These are phyloP conservation scores for Bruguiera gymnorhiza DNA, from an alignment of 345 rosid genomes.

Conservation along the genomic window DNA sequence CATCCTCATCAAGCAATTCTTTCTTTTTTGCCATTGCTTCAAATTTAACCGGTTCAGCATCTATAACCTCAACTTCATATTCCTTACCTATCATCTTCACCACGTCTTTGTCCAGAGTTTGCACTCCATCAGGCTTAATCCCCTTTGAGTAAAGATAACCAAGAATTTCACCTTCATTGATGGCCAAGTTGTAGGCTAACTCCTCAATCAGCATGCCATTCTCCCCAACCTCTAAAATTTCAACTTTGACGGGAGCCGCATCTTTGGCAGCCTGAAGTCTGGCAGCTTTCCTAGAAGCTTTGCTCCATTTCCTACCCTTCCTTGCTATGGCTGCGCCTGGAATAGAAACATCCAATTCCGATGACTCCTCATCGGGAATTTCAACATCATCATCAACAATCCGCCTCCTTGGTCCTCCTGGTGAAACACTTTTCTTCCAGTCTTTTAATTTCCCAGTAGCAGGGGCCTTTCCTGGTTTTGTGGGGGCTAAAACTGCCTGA, in stretches of 20 bases:
- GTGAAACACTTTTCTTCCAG: conserved; percentile 56
- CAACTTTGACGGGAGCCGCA: conserved; percentile 94
- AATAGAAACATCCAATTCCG: conserved; percentile 53
- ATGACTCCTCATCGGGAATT: conserved; percentile 72
- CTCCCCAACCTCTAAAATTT: conserved; percentile 87
- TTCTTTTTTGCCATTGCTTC: conserved; percentile 91
- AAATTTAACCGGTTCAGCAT: conserved; percentile 65
- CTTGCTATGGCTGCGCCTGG: conserved; percentile 59
- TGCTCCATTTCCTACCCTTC: conserved; percentile 98
- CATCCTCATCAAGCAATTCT: conserved; percentile 80
- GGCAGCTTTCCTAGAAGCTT: conserved; percentile 94
- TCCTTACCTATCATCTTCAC: conserved; percentile 93
- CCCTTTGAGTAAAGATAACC: conserved; percentile 84
- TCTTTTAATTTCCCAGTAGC: conserved; percentile 66
- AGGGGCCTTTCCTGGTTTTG: conserved; percentile 73
- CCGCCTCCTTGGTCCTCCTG: conserved; percentile 64
- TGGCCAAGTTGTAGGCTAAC: conserved; percentile 75
- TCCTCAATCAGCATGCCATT: conserved; percentile 89
- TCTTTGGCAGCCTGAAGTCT: conserved; percentile 87
- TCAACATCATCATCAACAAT: conserved; percentile 42
- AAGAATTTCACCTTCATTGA: conserved; percentile 85
- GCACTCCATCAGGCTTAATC: conserved; percentile 95
- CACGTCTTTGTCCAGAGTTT: conserved; percentile 81
- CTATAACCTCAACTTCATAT: conserved; percentile 83
- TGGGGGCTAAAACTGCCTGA: conserved; percentile 72